phyloP scores from a whole-genome alignment of 2,329 filamentous ascomycete species.

The Drechslerella stenobrocha region DNA sequence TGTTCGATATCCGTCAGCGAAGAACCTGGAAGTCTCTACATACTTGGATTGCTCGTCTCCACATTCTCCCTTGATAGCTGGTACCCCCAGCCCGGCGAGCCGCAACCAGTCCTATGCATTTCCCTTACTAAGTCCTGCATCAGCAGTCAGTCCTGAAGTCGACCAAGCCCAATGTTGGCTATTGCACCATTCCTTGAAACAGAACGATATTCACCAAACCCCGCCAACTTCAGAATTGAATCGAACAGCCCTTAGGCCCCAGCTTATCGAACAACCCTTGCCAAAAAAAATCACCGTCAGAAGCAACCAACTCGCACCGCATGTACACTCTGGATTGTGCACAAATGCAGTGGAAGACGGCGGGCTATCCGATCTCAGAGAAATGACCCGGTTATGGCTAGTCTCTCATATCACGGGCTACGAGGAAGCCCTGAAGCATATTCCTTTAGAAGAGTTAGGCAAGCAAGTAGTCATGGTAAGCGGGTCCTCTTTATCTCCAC shows the following conservation, averaged over 20 bases:
- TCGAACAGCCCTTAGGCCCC: background rate
- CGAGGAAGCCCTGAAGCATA: slow-evolving; percentile 29
- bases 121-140: background rate
- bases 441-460: slow-evolving; percentile 36
- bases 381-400: slow-evolving; percentile 23
- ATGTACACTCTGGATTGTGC: background rate
- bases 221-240: background rate
- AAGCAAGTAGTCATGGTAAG: slow-evolving; percentile 25
- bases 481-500: background rate
- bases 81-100: background rate
- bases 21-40: background rate
- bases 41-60: background rate
- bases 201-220: slow-evolving; percentile 1
- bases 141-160: background rate
- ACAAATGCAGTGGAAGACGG: slow-evolving; percentile 2
- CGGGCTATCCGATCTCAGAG: slow-evolving; percentile 12
- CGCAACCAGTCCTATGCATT: background rate
- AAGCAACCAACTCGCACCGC: background rate
- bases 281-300: background rate
- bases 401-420: slow-evolving; percentile 21
- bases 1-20: background rate
- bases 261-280: background rate
- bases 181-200: slow-evolving; percentile 5
- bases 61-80: background rate
- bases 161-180: slow-evolving; percentile 1